Percentiles rank a stretch among this genome's conserved stretches.
These are phyloP conservation scores for Colletotrichum tropicale DNA, from an alignment of 2,329 filamentous ascomycete genomes.

Conservation along the genomic window DNA sequence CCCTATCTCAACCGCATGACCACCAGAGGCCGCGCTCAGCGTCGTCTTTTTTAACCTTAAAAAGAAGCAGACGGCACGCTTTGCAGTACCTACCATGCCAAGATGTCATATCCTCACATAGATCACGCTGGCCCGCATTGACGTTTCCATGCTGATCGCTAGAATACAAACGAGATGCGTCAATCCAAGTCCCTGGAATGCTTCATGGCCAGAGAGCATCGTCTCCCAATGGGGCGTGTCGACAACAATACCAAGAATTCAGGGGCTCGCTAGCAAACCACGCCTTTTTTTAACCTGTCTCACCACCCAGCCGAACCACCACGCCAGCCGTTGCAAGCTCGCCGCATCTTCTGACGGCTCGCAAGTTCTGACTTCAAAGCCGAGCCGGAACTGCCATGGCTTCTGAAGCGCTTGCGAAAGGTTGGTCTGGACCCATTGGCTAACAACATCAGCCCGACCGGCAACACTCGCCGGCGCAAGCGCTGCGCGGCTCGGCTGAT, in stretches of 20 bases:
- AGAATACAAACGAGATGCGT: not conserved
- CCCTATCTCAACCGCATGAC: not conserved
- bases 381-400: not conserved
- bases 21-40: not conserved
- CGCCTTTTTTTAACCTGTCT: not conserved
- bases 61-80: not conserved
- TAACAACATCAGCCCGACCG: not conserved
- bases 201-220: not conserved
- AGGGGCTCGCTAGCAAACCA: not conserved
- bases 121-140: not conserved
- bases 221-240: not conserved
- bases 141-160: not conserved
- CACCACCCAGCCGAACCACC: not conserved
- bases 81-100: not conserved
- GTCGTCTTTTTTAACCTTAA: not conserved
- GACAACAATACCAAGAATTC: not conserved
- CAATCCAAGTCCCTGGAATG: not conserved
- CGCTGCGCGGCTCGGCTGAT: not conserved
- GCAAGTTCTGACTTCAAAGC: not conserved
- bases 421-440: not conserved
- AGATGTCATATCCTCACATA: not conserved
- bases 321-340: slow-evolving; percentile 8
- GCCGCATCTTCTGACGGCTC: not conserved
- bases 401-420: not conserved
- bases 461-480: not conserved